phyloP scores from a whole-genome alignment of 2,329 filamentous ascomycete species.

The Trichophyton equinum region DNA sequence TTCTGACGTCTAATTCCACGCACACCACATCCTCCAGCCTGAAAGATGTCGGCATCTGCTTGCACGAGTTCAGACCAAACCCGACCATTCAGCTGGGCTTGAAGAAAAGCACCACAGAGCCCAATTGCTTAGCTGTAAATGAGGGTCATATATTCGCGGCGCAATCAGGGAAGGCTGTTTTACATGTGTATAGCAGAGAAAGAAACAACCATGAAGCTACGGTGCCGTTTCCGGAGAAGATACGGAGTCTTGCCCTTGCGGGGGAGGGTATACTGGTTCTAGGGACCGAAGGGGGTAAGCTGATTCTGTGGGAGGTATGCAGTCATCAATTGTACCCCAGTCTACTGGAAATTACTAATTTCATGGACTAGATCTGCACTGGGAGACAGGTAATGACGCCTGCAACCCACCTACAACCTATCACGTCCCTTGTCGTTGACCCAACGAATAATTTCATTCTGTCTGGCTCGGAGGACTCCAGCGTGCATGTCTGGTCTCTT shows the following conservation, averaged over 20 bases:
- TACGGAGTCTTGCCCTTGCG: constrained; percentile 63
- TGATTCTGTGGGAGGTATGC: constrained; percentile 86
- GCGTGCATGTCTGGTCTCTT: constrained; percentile 83
- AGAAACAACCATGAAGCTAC: constrained; percentile 79
- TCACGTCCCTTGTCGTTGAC: constrained; percentile 61
- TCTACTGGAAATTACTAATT: constrained; percentile 3
- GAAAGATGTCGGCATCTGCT: constrained; percentile 77
- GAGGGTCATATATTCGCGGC: constrained; percentile 79
- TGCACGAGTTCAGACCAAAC: constrained; percentile 68
- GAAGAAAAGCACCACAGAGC: constrained; percentile 81
- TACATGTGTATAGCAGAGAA: constrained; percentile 79
- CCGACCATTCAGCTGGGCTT: constrained; percentile 63
- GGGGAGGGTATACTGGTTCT: constrained; percentile 53
- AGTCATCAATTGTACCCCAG: constrained; percentile 8
- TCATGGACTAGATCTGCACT: constrained; percentile 27
- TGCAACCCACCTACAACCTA: constrained; percentile 34
- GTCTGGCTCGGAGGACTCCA: constrained; percentile 54
- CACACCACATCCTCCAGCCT: constrained; percentile 35
- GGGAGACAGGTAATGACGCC: constrained; percentile 35
- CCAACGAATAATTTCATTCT: constrained; percentile 45
- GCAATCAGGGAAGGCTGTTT: constrained; percentile 78
- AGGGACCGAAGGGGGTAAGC: constrained; percentile 70
- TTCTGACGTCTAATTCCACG: constrained; percentile 23
- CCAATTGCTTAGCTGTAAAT: constrained; percentile 68
- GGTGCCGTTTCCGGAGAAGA: constrained; percentile 75